A percentile compares a stretch with the other conserved stretches of the same genome.
Evolutionary conservation across 371 early-diverging fungal genomes (phyloP).

Genomic region (Lichtheimia ramosa): DNA sequence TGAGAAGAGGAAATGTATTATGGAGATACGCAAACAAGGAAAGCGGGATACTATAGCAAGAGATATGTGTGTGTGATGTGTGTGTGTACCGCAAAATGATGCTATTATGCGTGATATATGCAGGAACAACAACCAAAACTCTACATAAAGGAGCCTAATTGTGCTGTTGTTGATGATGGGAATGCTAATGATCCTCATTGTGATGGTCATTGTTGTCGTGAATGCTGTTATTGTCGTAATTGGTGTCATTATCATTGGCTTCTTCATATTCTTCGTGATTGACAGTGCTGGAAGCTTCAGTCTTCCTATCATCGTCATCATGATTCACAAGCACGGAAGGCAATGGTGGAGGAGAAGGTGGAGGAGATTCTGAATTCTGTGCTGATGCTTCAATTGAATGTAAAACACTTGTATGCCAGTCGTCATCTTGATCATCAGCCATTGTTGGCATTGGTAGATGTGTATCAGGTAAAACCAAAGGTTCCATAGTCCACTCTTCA

Average conservation of each 20-base stretch:
- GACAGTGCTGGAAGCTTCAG: neutral
- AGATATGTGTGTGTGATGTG: too few species aligned
- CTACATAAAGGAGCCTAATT: too few species aligned
- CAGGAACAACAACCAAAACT: too few species aligned
- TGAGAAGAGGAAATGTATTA: too few species aligned
- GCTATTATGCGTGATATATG: too few species aligned
- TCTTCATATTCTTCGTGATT: neutral
- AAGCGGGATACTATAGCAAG: too few species aligned
- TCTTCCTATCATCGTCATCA: too few species aligned
- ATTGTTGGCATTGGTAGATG: constrained; percentile 4
- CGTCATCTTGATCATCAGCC: constrained; percentile 2
- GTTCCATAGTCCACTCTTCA: neutral
- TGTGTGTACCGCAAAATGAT: too few species aligned
- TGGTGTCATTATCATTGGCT: neutral
- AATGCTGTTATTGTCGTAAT: too few species aligned
- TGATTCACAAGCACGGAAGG: neutral
- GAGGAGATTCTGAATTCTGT: neutral
- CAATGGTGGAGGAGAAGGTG: constrained; percentile 1
- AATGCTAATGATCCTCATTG: too few species aligned
- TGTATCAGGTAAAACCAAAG: constrained; percentile 4
- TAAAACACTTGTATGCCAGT: constrained; percentile 8
- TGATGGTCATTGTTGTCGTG: too few species aligned
- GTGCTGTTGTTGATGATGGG: too few species aligned
- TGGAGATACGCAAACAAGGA: neutral
- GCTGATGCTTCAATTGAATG: constrained; percentile 7